Evolutionary conservation across 805 yeast genomes (phyloP).

Genomic region (Zygosaccharomyces kombuchaensis): DNA sequence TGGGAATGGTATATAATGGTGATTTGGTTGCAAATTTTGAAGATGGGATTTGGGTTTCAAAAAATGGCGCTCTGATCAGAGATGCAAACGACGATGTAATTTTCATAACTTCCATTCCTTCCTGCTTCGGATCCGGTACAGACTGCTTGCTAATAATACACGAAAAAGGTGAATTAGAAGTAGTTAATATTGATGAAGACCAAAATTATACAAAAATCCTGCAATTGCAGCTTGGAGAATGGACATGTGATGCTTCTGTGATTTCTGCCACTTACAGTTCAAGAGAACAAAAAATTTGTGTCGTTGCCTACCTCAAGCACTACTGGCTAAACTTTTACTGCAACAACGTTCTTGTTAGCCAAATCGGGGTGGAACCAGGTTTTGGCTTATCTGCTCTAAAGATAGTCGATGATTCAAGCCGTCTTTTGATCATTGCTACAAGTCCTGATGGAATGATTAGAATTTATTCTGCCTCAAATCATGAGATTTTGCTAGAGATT

Average conservation of each 20-base stretch:
- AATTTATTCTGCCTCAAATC: background rate
- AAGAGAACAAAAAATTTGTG: background rate
- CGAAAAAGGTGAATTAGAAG: conserved; percentile 4
- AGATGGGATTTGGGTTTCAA: conserved; percentile 5
- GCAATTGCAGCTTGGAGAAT: background rate
- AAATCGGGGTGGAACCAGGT: background rate
- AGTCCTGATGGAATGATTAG: conserved; percentile 9
- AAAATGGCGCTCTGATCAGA: background rate
- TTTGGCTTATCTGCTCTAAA: conserved; percentile 6
- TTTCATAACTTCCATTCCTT: background rate
- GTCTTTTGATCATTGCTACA: conserved; percentile 2
- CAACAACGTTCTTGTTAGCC: background rate
- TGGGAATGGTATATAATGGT: conserved; percentile 6
- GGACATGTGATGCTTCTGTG: background rate
- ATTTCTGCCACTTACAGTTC: conserved; percentile 5
- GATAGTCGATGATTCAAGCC: background rate
- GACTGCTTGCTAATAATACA: conserved; percentile 1
- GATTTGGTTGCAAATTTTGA: background rate
- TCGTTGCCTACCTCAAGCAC: conserved; percentile 3
- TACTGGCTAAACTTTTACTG: conserved; percentile 3
- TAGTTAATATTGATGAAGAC: background rate
- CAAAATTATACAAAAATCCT: background rate
- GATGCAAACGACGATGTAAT: conserved; percentile 3
- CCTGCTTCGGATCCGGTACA: background rate
- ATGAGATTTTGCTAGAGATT: conserved; percentile 7